Conservation (phyloP, 257 asterid genomes). For the Gardenia jasminoides region DNA sequence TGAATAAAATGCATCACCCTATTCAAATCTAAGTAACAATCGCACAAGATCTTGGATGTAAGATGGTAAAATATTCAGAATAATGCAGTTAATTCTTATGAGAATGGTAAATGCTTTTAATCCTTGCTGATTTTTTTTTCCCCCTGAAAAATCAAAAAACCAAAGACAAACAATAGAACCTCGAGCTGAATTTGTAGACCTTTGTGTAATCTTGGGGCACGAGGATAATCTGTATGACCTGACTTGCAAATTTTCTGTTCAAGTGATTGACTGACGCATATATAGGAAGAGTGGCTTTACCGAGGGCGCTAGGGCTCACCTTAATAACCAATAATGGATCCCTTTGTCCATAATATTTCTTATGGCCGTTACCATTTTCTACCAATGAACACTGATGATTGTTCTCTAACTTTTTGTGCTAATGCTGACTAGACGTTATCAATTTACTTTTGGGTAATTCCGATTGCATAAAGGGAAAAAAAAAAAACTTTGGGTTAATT, state of each 20-base stretch:
- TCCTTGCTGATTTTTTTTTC: too few relatives aligned
- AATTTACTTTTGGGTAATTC: neutral
- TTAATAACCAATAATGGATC: constrained; percentile 8
- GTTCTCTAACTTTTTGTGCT: neutral
- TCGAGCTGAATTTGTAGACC: neutral
- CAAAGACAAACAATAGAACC: too few relatives aligned
- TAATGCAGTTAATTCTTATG: too few relatives aligned
- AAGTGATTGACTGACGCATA: neutral
- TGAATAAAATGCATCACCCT: too few relatives aligned
- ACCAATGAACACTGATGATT: neutral
- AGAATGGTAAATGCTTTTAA: neutral
- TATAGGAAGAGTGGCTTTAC: neutral
- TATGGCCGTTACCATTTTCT: neutral
- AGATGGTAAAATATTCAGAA: too few relatives aligned
- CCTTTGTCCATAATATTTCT: neutral
- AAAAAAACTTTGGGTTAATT: too few relatives aligned
- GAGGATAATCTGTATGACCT: neutral
- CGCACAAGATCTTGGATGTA: too few relatives aligned
- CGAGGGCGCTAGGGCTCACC: too few relatives aligned
- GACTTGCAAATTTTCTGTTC: neutral
- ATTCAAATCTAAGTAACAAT: too few relatives aligned
- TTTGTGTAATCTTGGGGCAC: neutral
- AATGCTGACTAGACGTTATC: neutral
- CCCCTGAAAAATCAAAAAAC: too few relatives aligned
- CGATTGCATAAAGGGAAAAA: too few relatives aligned